Evolutionary conservation across 139 green algal species (phyloP).

Genomic region (Pedinophyceae sp.): DNA sequence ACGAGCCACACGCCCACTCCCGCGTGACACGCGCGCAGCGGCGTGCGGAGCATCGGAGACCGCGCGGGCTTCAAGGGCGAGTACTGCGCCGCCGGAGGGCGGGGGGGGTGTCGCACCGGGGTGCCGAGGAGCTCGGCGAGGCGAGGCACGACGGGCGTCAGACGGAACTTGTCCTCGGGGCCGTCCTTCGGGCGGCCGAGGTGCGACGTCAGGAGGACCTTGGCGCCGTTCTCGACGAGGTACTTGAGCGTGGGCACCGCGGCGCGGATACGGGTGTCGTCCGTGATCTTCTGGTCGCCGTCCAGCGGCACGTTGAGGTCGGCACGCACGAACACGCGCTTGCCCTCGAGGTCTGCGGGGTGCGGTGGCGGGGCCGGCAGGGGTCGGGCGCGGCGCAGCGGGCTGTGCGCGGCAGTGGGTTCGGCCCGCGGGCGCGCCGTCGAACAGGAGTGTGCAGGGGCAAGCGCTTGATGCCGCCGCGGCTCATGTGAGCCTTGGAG

Average conservation of each 20-base stretch:
- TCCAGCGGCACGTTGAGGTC: slow-evolving; percentile 99
- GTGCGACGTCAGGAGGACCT: slow-evolving; percentile 91
- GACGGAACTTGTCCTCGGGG: slow-evolving; percentile 80
- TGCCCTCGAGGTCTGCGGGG: slow-evolving; percentile 89
- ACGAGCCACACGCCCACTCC: neutral
- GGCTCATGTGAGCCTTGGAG: too few relatives aligned
- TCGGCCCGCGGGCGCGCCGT: too few relatives aligned
- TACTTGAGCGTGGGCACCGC: slow-evolving; percentile 89
- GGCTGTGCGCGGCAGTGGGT: too few relatives aligned
- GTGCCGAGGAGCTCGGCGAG: slow-evolving; percentile 78
- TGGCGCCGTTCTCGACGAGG: slow-evolving; percentile 89
- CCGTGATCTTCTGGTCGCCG: slow-evolving; percentile 76
- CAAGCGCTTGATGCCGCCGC: too few relatives aligned
- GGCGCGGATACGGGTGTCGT: slow-evolving; percentile 95
- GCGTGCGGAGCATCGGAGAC: too few relatives aligned
- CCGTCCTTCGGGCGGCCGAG: slow-evolving; percentile 91
- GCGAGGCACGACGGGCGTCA: slow-evolving; percentile 58
- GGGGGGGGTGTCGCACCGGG: slow-evolving; percentile 20
- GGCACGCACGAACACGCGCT: slow-evolving; percentile 64
- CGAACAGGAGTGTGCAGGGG: too few relatives aligned
- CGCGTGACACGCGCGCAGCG: slow-evolving; percentile 1
- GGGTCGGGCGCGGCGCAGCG: too few relatives aligned
- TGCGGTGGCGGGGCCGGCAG: too few relatives aligned
- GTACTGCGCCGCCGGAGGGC: too few relatives aligned
- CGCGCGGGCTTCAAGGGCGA: too few relatives aligned